Conservation (phyloP, 208 protist genomes). For the Crithidia acanthocephali region DNA sequence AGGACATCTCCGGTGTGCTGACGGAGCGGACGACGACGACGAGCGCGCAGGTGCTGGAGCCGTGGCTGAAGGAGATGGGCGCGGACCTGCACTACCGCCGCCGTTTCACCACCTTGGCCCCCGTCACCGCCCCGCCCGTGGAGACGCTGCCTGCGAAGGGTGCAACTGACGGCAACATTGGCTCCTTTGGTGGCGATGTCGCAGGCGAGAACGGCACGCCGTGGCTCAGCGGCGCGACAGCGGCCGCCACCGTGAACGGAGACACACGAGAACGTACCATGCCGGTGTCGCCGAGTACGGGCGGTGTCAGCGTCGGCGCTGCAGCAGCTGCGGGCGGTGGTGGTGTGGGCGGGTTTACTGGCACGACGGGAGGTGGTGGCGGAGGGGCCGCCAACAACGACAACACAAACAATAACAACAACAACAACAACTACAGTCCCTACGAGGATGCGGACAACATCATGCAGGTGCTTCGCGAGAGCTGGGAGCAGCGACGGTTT, state of each 20-base stretch:
- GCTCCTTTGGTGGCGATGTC: too few relatives aligned
- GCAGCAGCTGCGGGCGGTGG: too few relatives aligned
- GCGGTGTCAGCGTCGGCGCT: too few relatives aligned
- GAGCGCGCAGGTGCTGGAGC: conserved; percentile 18
- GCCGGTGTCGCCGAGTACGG: too few relatives aligned
- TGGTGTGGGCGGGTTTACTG: background rate
- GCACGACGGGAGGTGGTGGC: background rate
- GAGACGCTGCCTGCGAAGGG: background rate
- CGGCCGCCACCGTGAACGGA: too few relatives aligned
- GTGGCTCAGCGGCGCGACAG: too few relatives aligned
- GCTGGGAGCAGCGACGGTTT: conserved; percentile 39
- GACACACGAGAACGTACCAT: too few relatives aligned
- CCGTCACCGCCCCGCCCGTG: background rate
- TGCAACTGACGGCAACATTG: too few relatives aligned
- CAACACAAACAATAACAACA: too few relatives aligned
- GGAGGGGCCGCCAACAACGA: background rate
- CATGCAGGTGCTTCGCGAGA: background rate
- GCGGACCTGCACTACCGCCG: conserved; percentile 2
- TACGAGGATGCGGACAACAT: background rate
- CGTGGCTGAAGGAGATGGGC: conserved; percentile 23
- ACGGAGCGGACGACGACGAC: conserved; percentile 8
- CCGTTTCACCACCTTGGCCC: conserved; percentile 1
- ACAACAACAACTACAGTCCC: background rate
- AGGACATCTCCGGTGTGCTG: conserved; percentile 34
- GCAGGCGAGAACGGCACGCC: too few relatives aligned